phyloP scores from a whole-genome alignment of 2,329 filamentous ascomycete genomes.

The Beauveria brongniartii region DNA sequence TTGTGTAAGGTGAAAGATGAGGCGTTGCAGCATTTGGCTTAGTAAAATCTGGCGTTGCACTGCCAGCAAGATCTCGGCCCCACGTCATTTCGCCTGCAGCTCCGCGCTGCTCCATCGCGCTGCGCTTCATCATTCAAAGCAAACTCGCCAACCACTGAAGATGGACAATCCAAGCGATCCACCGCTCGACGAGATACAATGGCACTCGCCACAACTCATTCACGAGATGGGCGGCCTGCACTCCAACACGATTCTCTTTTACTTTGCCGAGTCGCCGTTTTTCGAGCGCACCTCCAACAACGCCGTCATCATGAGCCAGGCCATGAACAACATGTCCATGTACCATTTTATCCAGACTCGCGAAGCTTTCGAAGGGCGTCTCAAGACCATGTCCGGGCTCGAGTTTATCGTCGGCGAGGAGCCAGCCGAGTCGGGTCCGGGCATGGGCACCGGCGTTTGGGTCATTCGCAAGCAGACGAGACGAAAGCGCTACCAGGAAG shows the following conservation, averaged over 20 bases:
- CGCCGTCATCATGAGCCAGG: slow-evolving; percentile 53
- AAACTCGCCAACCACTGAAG: slow-evolving; percentile 5
- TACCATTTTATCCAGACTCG: slow-evolving; percentile 49
- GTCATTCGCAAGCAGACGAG: slow-evolving; percentile 61
- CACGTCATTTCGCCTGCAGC: background rate
- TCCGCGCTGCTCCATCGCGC: background rate
- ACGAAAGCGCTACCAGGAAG: slow-evolving; percentile 44
- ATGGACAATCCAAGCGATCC: slow-evolving; percentile 42
- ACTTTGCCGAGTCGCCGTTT: slow-evolving; percentile 60
- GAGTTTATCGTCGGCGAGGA: slow-evolving; percentile 61
- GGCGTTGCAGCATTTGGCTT: background rate
- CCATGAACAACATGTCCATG: slow-evolving; percentile 53
- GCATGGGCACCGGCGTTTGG: slow-evolving; percentile 61
- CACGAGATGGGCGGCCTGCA: slow-evolving; percentile 51
- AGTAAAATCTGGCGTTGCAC: too few relatives aligned
- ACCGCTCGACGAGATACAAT: slow-evolving; percentile 60
- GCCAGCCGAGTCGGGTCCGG: slow-evolving; percentile 53
- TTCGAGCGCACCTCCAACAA: slow-evolving; percentile 63
- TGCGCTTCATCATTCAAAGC: background rate
- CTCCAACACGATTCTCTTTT: slow-evolving; percentile 57
- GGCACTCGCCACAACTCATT: slow-evolving; percentile 45
- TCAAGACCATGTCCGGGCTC: slow-evolving; percentile 57
- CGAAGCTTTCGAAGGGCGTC: slow-evolving; percentile 53
- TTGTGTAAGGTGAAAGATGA: background rate
- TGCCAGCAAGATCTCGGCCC: background rate